These are phyloP conservation scores for Hyaloperonospora arabidopsidis DNA, from an alignment of 352 stramenopile genomes.

Conservation along the genomic window DNA sequence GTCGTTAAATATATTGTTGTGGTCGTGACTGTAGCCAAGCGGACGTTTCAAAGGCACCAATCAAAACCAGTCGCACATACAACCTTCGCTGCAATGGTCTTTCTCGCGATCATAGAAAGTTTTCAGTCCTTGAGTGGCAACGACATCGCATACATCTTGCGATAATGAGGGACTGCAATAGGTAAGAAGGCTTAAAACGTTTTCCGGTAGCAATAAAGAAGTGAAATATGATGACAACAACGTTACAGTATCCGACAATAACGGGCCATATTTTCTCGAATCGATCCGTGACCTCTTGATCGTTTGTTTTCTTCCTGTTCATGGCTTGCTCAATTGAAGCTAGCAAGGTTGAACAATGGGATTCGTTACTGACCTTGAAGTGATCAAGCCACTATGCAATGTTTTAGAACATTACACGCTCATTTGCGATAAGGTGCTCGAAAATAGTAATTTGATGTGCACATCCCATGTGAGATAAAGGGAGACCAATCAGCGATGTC, in stretches of 20 bases:
- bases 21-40: not conserved
- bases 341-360: no score
- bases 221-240: slow-evolving; percentile 13
- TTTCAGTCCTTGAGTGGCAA: slow-evolving; percentile 22
- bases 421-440: no score
- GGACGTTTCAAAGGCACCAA: slow-evolving; percentile 12
- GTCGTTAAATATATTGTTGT: slow-evolving; percentile 2
- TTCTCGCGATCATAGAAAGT: slow-evolving; percentile 17
- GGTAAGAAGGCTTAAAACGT: slow-evolving; percentile 15
- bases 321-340: no score
- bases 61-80: slow-evolving; percentile 16
- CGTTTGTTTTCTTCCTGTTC: no score
- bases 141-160: slow-evolving; percentile 18
- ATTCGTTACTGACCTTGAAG: no score
- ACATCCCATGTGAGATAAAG: no score
- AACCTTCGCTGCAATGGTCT: slow-evolving; percentile 18
- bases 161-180: slow-evolving; percentile 13
- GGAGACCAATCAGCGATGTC: no score
- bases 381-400: no score
- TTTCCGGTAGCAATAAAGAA: slow-evolving; percentile 19
- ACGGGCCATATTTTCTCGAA: not conserved
- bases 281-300: no score
- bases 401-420: no score
- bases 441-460: no score
- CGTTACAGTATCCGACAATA: slow-evolving; percentile 15